Conservation (phyloP, 306 rosid species). For the Lathyrus tuberosus region DNA sequence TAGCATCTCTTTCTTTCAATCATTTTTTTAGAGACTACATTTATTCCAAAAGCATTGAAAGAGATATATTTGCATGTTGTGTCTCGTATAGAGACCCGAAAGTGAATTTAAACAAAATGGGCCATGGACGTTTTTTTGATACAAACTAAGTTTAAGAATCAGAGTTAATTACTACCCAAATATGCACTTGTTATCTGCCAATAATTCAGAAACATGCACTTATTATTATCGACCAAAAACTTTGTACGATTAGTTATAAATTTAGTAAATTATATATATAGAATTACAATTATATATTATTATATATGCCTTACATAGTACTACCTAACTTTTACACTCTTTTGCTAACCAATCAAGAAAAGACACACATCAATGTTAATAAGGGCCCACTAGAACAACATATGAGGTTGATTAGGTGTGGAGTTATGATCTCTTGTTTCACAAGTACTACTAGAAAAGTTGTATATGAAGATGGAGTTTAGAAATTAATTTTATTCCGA, state of each 20-base stretch:
- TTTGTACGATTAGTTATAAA: not conserved
- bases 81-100: not conserved
- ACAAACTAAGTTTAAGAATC: not conserved
- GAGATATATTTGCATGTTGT: not conserved
- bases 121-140: not conserved
- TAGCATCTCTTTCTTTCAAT: not conserved
- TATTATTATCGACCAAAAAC: not conserved
- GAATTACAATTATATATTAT: no score
- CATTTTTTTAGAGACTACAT: not conserved
- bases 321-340: not conserved
- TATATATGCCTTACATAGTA: no score
- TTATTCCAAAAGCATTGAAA: not conserved
- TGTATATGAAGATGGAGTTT: no score
- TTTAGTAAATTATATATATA: not conserved
- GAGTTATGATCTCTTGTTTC: no score
- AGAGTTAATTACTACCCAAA: not conserved
- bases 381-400: not conserved
- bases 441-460: no score
- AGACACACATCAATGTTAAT: conserved; percentile 3
- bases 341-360: not conserved
- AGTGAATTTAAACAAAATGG: not conserved
- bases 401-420: no score
- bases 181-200: not conserved
- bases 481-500: no score
- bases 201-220: not conserved